Conservation (phyloP, 768 basidiomycete species). For the Russula olivacea region DNA sequence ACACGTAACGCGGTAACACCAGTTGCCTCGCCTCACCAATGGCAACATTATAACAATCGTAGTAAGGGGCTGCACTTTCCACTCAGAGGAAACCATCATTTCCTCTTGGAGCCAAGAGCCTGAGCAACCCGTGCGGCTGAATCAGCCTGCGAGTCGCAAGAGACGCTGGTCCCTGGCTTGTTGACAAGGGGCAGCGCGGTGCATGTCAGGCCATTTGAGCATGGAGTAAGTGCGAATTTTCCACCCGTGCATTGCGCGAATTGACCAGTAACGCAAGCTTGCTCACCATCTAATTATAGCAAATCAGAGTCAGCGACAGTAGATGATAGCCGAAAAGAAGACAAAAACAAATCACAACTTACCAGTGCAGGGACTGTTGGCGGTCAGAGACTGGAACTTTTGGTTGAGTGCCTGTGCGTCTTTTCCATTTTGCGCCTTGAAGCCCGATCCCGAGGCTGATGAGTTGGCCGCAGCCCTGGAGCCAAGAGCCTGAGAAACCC, state of each 20-base stretch:
- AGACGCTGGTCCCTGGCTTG: constrained; percentile 35
- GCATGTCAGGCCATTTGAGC: constrained; percentile 31
- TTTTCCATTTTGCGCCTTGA: constrained; percentile 32
- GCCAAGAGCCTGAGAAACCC: constrained; percentile 33
- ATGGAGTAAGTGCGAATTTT: constrained; percentile 33
- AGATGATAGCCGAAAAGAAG: not conserved
- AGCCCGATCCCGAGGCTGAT: not conserved
- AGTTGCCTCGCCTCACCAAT: no score
- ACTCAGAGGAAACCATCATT: not conserved
- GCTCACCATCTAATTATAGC: constrained; percentile 28
- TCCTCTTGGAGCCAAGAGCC: constrained; percentile 26
- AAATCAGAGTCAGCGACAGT: not conserved
- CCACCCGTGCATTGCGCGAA: constrained; percentile 40
- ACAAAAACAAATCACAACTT: constrained; percentile 2
- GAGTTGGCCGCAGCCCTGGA: not conserved
- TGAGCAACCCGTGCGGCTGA: constrained; percentile 33
- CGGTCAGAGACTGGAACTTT: constrained; percentile 32
- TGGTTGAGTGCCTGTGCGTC: constrained; percentile 37
- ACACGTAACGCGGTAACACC: not conserved
- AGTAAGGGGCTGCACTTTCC: no score
- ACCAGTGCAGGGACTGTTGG: constrained; percentile 32
- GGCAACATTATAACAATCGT: not conserved
- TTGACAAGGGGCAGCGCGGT: constrained; percentile 41
- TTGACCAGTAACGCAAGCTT: constrained; percentile 35
- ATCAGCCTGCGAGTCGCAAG: constrained; percentile 35